Evolutionary conservation across 1,139 yeast genomes (phyloP), one percentile per base, ranked within the genome.

Genomic region (Hyphopichia burtonii): DNA sequence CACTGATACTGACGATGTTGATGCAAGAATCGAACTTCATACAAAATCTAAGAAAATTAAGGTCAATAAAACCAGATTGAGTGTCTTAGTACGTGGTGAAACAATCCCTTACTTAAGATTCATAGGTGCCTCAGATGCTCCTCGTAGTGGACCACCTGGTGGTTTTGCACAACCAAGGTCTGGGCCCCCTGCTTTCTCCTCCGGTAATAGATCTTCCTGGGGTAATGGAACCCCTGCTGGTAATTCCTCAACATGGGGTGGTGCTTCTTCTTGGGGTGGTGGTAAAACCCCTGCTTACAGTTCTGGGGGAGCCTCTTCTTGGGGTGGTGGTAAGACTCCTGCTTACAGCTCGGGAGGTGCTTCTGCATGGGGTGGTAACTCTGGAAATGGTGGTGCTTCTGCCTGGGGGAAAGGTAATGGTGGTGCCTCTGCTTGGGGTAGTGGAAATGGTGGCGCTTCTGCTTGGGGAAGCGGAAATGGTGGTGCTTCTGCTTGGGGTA

Each of bases 21-120:
- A 77, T 54, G 98, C 98, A 2, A 79, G 98, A 47, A 86, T 93
- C 38, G 99, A 93, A 65, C 76, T 93, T 50, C 98, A 93, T 63
- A 87, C 97, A 31, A 91, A 90, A 56, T 84, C 85, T 56, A 94
- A 93, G 62, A 87, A 85, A 47, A 82, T 91, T 49, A 89, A 93
- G 49, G 90, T 93, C 32, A 84, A 82, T 53, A 91, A 91, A 58
- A 77, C 79, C 32, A 86, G 82, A 58, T 75, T 93, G 54, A 77
- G 86, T 51, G 88, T 90, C 48, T 76, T 83, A 53, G 75, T 80
- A 39, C 70, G 79, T 31, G 84, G 85, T 39, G 85, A 78, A 54
- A 74, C 86, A 36, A 74, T 91, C 39, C 86, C 96, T 14, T 91
- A 88, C 59, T 83, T 86, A 54, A 88, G 93, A 53, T 86, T 88